A percentile compares a stretch with the other conserved stretches of the same genome.
phyloP scores from a whole-genome alignment of 2,329 filamentous ascomycete genomes.

The Fusarium sp. region DNA sequence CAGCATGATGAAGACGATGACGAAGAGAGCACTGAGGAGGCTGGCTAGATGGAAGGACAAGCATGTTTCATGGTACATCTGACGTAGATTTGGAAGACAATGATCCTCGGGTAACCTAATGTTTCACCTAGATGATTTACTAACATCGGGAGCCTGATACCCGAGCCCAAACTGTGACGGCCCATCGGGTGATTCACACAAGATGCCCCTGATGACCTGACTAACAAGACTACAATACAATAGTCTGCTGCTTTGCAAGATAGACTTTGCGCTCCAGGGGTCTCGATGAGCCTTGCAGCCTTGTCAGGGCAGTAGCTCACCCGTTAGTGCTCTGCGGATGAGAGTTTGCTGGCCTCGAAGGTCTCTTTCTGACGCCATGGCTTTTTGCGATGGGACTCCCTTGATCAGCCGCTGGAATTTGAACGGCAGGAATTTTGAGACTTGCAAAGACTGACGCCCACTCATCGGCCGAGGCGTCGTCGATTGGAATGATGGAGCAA shows the following conservation, averaged over 20 bases:
- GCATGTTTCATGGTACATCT: not conserved
- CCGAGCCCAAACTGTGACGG: not conserved
- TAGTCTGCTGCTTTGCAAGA: not conserved
- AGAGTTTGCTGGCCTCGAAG: not conserved
- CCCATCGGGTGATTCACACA: not conserved
- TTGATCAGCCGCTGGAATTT: conserved; percentile 35
- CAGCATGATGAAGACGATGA: conserved; percentile 62
- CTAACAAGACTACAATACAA: not conserved
- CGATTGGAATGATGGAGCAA: conserved; percentile 31
- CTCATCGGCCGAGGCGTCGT: not conserved
- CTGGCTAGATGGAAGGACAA: conserved; percentile 13
- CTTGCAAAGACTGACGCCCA: conserved; percentile 2
- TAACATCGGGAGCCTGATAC: not conserved
- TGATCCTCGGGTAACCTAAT: conserved; percentile 3
- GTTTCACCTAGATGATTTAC: conserved; percentile 6
- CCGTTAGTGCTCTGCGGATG: not conserved
- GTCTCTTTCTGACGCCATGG: not conserved
- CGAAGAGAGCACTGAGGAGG: conserved; percentile 22
- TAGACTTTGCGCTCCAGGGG: not conserved
- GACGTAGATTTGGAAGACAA: conserved; percentile 1
- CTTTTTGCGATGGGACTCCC: conserved; percentile 9
- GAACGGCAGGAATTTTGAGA: conserved; percentile 20
- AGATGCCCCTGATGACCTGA: not conserved
- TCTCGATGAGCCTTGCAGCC: not conserved
- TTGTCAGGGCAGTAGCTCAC: not conserved